phyloP scores from a whole-genome alignment of 2,329 filamentous ascomycete species.

The Hypomyces rosellus region DNA sequence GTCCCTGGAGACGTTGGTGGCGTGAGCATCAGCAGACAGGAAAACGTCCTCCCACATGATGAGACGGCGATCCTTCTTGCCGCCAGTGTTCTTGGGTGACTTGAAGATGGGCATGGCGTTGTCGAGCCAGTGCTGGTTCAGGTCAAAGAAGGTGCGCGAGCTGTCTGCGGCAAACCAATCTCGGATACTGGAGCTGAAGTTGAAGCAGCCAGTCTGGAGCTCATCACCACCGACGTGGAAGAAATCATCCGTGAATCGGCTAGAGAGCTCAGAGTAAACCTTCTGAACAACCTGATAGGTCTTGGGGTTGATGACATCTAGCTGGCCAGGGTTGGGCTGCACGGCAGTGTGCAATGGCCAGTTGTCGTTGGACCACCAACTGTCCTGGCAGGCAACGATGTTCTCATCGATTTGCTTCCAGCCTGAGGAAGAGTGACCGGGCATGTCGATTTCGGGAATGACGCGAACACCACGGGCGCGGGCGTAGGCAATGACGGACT shows the following conservation, averaged over 20 bases:
- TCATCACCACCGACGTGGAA: conserved; percentile 53
- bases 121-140: conserved; percentile 50
- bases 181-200: conserved; percentile 44
- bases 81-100: conserved; percentile 15
- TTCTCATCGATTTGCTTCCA: conserved; percentile 47
- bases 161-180: conserved; percentile 44
- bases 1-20: conserved; percentile 41
- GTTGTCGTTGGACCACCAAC: conserved; percentile 56
- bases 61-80: conserved; percentile 39
- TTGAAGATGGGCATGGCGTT: conserved; percentile 43
- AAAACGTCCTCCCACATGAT: conserved; percentile 54
- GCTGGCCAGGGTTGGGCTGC: conserved; percentile 50
- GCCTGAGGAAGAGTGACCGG: conserved; percentile 47
- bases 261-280: conserved; percentile 47
- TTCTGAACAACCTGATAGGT: conserved; percentile 48
- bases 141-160: conserved; percentile 38
- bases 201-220: conserved; percentile 48
- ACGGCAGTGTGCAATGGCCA: conserved; percentile 47
- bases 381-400: conserved; percentile 48
- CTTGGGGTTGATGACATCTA: conserved; percentile 49
- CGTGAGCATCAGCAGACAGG: conserved; percentile 35
- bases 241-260: conserved; percentile 44
- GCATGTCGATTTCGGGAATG: conserved; percentile 53
- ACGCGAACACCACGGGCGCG: conserved; percentile 48
- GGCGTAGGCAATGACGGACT: conserved; percentile 41